Conservation (phyloP, 1,284 basidiomycete species). For the Malassezia yamatoensis region DNA sequence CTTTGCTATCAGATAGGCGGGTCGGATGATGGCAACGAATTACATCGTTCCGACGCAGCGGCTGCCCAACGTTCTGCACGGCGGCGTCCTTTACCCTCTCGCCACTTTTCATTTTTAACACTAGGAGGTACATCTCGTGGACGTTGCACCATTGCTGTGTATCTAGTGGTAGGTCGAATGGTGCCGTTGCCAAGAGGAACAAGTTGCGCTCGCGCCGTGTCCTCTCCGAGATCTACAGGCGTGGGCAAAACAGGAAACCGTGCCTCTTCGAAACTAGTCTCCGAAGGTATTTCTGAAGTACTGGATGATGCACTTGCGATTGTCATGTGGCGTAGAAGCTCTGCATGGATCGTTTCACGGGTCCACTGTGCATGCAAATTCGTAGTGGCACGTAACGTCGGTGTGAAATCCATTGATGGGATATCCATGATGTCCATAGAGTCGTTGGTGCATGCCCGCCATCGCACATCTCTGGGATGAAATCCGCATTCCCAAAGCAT, state of each 20-base stretch:
- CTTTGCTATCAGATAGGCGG: not conserved
- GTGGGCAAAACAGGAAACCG: not conserved
- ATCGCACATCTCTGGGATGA: slow-evolving; percentile 58
- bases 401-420: slow-evolving; percentile 6
- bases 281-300: not conserved
- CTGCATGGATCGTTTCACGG: slow-evolving; percentile 24
- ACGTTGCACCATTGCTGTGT: slow-evolving; percentile 12
- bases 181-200: slow-evolving; percentile 27
- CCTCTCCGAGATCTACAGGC: not conserved
- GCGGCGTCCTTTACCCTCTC: slow-evolving; percentile 19
- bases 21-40: not conserved
- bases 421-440: slow-evolving; percentile 47
- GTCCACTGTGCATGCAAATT: slow-evolving; percentile 32
- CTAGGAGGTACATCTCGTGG: slow-evolving; percentile 20
- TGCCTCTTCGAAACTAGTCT: slow-evolving; percentile 9
- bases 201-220: not conserved
- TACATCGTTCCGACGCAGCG: not conserved
- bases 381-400: slow-evolving; percentile 9
- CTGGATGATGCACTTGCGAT: slow-evolving; percentile 16
- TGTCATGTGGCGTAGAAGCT: slow-evolving; percentile 35
- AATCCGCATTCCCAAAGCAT: slow-evolving; percentile 88
- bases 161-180: slow-evolving; percentile 14
- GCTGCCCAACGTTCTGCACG: slow-evolving; percentile 15
- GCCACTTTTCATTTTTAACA: slow-evolving; percentile 22
- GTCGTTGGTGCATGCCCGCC: slow-evolving; percentile 57